These are phyloP conservation scores for Rhizophagus sp. DNA, from an alignment of 192 early-diverging fungal genomes.

Conservation along the genomic window DNA sequence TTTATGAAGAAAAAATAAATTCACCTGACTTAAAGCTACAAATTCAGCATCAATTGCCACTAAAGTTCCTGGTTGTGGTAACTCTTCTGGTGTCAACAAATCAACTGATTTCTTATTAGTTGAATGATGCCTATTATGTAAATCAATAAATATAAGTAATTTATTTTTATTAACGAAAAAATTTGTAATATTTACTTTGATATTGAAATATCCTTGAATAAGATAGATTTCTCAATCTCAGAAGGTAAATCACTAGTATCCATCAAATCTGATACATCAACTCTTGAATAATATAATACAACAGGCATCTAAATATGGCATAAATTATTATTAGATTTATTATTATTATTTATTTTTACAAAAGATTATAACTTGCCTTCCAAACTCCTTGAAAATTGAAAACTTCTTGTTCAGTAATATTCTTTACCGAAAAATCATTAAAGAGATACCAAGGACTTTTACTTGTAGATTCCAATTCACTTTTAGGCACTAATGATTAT, in stretches of 20 bases:
- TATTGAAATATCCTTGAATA: constrained; percentile 61
- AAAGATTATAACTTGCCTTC: constrained; percentile 41
- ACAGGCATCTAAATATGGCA: constrained; percentile 54
- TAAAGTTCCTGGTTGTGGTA: constrained; percentile 66
- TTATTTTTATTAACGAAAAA: neutral
- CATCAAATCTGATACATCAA: constrained; percentile 54
- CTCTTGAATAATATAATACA: constrained; percentile 66
- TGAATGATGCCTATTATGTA: neutral
- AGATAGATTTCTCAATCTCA: constrained; percentile 48
- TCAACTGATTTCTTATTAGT: constrained; percentile 40
- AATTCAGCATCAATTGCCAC: constrained; percentile 96
- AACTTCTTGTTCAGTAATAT: constrained; percentile 65
- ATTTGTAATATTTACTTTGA: constrained; percentile 50
- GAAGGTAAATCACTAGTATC: constrained; percentile 47
- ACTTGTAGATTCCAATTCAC: constrained; percentile 33
- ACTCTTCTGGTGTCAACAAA: constrained; percentile 57
- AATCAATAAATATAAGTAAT: neutral
- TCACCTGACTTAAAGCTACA: constrained; percentile 73
- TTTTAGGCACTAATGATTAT: constrained; percentile 38
- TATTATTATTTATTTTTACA: neutral
- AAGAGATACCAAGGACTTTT: constrained; percentile 82
- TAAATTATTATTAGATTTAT: neutral
- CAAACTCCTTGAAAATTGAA: constrained; percentile 56
- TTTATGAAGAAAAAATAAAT: neutral
- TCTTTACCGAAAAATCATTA: constrained; percentile 94